Base-by-base conservation (phyloP, 306 rosid species). In the Vigna radiata region DNA sequence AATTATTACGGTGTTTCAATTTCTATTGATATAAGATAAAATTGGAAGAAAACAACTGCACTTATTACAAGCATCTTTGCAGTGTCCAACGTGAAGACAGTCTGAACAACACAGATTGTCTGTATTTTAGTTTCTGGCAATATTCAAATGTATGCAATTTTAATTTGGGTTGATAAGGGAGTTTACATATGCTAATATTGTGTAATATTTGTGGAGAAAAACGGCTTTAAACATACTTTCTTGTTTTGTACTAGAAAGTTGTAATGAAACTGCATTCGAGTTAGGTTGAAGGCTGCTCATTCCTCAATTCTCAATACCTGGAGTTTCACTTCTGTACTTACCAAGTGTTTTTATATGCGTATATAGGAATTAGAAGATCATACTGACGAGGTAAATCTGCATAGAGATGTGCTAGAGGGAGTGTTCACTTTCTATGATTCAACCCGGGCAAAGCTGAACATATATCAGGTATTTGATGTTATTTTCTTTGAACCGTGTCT, bases 391-490 rank as follows among this genome's bases (percentile, higher is more conserved):
- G 98, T 96, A 80, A 83, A 81, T 73, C 69, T 96, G 75, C 97
- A 96, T 77, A 90, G 93, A 59, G 99, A 92, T 76, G 85, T 84
- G 71, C 88, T 96, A 56, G 98, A 96, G 46, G 99, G 96, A 65
- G 81, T 87, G 72, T 91, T 96, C 89, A 91, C 97, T 60, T 92
- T 96, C 85, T 92, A 92, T 78, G 97, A 89, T 88, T 87, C 91
- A 61, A 87, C 90, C 39, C 79, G 63, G 48, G 90, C 96, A 47
- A 79, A 69, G 68, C 90, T 92, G 64, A 81, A 89, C 74, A 74
- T 96, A 31, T 92, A 92, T 87, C 99, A 96, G 99, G 98, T 96
- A 87, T 77, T 76, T 59, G 53, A 70, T 68, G 79, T 72, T 63
- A 60, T 50, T 43, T 75, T 29, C 63, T 49, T 27, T 67, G 33